Evolutionary conservation across 2,329 filamentous ascomycete species (phyloP).

Genomic region (Xylaria sp.): DNA sequence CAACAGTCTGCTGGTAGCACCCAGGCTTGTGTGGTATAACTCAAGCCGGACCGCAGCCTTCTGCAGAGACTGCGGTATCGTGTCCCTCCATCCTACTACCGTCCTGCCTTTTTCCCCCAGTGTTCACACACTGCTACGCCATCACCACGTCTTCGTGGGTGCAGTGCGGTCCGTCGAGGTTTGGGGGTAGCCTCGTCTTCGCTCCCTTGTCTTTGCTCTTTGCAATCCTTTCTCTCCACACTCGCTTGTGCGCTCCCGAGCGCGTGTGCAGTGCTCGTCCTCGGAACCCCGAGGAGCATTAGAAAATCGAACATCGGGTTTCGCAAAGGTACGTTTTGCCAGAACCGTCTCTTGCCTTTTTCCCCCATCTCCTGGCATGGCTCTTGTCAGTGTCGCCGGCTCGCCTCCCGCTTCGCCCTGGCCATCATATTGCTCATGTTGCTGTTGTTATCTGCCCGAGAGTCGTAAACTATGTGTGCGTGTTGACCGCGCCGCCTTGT

Average conservation of each 20-base stretch:
- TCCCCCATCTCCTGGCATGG: neutral
- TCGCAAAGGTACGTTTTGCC: slow-evolving; percentile 27
- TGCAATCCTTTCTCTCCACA: slow-evolving; percentile 10
- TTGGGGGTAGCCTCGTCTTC: slow-evolving; percentile 36
- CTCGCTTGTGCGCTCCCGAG: slow-evolving; percentile 20
- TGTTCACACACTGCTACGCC: slow-evolving; percentile 25
- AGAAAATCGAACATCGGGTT: slow-evolving; percentile 9
- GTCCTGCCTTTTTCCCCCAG: slow-evolving; percentile 20
- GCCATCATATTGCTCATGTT: slow-evolving; percentile 10
- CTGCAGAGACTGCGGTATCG: slow-evolving; percentile 28
- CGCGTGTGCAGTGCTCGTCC: slow-evolving; percentile 15
- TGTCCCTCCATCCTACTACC: slow-evolving; percentile 28
- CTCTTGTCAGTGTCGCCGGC: neutral
- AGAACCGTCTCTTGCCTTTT: slow-evolving; percentile 4
- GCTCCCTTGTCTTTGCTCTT: slow-evolving; percentile 22
- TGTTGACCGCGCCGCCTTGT: slow-evolving; percentile 33
- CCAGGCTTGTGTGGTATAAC: slow-evolving; percentile 35
- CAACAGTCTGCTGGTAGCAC: slow-evolving; percentile 15
- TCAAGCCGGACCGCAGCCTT: slow-evolving; percentile 36
- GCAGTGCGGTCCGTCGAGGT: slow-evolving; percentile 30
- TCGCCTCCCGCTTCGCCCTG: neutral
- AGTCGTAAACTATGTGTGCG: slow-evolving; percentile 37
- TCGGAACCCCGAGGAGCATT: slow-evolving; percentile 2
- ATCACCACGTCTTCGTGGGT: slow-evolving; percentile 33
- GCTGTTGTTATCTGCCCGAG: slow-evolving; percentile 27